phyloP scores from a whole-genome alignment of 1,284 basidiomycete genomes.

The Trichosporon faecale region DNA sequence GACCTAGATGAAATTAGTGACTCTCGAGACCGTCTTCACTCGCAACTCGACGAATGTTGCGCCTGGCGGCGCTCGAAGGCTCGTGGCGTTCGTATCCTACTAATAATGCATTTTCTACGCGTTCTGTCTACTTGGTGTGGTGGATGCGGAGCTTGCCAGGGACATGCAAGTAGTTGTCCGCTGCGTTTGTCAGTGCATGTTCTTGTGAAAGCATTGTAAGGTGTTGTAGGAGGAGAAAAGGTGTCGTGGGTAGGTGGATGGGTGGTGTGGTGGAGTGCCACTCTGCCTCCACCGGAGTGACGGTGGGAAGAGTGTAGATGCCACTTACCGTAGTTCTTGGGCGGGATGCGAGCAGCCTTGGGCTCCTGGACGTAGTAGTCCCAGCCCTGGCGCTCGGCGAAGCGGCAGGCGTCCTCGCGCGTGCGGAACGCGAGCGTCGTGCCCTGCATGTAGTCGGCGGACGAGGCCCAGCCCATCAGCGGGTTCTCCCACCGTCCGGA shows the following conservation, averaged over 20 bases:
- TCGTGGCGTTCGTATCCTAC: neutral
- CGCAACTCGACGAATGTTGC: too few species aligned
- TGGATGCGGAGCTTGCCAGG: conserved; percentile 77
- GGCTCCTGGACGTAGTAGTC: conserved; percentile 62
- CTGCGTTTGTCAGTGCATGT: conserved; percentile 23
- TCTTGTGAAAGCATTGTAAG: too few species aligned
- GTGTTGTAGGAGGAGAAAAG: neutral
- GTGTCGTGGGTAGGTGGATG: neutral
- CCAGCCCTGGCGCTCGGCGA: conserved; percentile 58
- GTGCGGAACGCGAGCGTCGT: conserved; percentile 80
- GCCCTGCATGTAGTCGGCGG: conserved; percentile 96
- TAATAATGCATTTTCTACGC: conserved; percentile 12
- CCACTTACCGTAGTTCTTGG: conserved; percentile 64
- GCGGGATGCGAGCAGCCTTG: conserved; percentile 69
- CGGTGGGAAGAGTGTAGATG: neutral
- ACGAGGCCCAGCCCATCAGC: conserved; percentile 95
- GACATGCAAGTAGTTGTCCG: conserved; percentile 83
- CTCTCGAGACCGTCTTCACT: too few species aligned
- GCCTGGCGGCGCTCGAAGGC: too few species aligned
- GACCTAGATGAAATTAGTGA: neutral
- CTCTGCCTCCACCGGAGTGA: too few species aligned
- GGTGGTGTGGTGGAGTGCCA: too few species aligned
- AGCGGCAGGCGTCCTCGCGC: conserved; percentile 90
- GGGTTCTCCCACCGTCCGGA: conserved; percentile 96
- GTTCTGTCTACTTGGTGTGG: conserved; percentile 78